Conservation (phyloP, 257 asterid species). For the Salvia hispanica region DNA sequence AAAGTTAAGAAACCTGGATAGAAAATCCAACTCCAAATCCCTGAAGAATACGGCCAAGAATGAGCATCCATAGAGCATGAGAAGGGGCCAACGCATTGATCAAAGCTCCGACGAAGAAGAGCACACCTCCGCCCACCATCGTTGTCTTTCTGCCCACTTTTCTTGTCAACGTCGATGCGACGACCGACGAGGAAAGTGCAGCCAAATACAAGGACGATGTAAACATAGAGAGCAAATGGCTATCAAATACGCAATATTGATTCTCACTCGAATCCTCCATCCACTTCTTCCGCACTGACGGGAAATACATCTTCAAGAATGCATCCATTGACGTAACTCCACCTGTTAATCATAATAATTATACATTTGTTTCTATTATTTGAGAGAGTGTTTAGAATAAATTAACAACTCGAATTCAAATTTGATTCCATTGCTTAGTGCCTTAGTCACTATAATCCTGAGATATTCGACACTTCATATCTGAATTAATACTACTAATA, state of each 20-base stretch:
- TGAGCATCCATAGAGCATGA: conserved; percentile 57
- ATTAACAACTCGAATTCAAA: no score
- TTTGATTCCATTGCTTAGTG: no score
- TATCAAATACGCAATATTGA: conserved; percentile 75
- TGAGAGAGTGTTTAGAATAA: no score
- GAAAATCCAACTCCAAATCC: conserved; percentile 86
- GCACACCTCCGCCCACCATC: conserved; percentile 64
- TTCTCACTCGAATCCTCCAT: conserved; percentile 33
- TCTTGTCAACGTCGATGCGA: conserved; percentile 61
- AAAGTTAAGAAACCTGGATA: conserved; percentile 65
- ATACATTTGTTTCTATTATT: no score
- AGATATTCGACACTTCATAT: no score
- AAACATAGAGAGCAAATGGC: conserved; percentile 65
- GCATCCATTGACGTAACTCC: conserved; percentile 91
- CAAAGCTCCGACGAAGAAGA: conserved; percentile 70
- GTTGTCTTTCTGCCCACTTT: conserved; percentile 62
- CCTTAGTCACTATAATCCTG: no score
- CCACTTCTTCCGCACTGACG: conserved; percentile 44
- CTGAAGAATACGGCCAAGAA: conserved; percentile 71
- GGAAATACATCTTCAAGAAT: conserved; percentile 64
- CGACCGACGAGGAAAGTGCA: conserved; percentile 67
- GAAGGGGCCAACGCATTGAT: conserved; percentile 58
- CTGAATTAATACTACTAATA: no score
- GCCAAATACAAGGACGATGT: conserved; percentile 84
- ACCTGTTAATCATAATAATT: conserved; percentile 40